phyloP scores from a whole-genome alignment of 2,329 filamentous ascomycete genomes.

The Rhexocercosporidium sp. region DNA sequence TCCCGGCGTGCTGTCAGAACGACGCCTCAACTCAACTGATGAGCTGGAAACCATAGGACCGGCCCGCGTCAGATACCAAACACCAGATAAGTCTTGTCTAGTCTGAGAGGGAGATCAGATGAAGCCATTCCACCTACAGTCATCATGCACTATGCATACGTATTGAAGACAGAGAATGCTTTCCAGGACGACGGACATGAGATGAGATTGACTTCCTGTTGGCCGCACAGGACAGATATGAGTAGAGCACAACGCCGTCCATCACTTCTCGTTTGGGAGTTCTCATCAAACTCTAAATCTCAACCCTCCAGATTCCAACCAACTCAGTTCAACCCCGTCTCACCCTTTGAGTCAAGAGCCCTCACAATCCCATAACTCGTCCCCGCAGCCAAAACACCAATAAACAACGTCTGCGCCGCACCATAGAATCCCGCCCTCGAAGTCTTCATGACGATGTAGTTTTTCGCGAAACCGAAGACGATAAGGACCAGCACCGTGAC shows the following conservation, averaged over 20 bases:
- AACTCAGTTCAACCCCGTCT: not conserved
- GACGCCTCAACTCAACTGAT: not conserved
- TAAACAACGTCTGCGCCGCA: slow-evolving; percentile 66
- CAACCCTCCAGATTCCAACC: not conserved
- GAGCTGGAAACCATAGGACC: not conserved
- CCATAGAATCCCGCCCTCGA: slow-evolving; percentile 60
- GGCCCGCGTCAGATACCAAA: not conserved
- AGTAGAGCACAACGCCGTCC: too few relatives aligned
- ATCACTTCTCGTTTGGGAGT: too few relatives aligned
- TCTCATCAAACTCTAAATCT: too few relatives aligned
- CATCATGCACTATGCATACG: not conserved
- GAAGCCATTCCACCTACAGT: not conserved
- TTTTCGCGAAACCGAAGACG: slow-evolving; percentile 56
- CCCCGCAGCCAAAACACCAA: slow-evolving; percentile 69
- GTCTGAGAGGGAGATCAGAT: not conserved
- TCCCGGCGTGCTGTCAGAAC: not conserved
- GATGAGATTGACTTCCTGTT: too few relatives aligned
- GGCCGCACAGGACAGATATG: too few relatives aligned
- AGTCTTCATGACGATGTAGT: slow-evolving; percentile 47
- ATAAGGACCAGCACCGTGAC: slow-evolving; percentile 55
- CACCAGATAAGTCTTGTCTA: not conserved
- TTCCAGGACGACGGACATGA: not conserved
- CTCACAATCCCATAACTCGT: slow-evolving; percentile 68
- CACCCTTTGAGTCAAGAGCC: slow-evolving; percentile 50
- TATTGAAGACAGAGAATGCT: not conserved